Evolutionary conservation across 1,284 basidiomycete species (phyloP), one percentile per base, ranked within the genome.

Genomic region (Afroboletus lepidellus): DNA sequence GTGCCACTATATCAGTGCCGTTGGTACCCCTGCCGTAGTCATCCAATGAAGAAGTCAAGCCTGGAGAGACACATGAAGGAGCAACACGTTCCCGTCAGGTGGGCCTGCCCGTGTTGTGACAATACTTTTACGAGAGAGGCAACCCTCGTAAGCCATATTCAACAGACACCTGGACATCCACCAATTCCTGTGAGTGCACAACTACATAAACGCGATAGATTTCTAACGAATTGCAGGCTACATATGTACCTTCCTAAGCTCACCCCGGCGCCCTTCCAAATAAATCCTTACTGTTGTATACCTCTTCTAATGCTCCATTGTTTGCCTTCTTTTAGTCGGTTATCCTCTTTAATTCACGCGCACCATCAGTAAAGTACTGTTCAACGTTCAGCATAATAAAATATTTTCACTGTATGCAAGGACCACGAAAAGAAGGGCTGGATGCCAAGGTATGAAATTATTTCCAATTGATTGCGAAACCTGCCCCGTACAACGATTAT

Each of bases 51-150:
- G 33, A 53, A 13, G 33, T 8, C 56, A 0, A 52, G 56, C 15
- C 48, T 62, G 1, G 53, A 54, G 15, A 41, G 63, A 0, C 60
- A 62, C 8, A 3, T 48, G 3, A 43, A 15, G 1, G 60, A 64
- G 5, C 53, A 45, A 1, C 60, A 62, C 20, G 2, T 62, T 13
- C 30, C 38, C 0, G 37, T 21, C 1, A 51, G 3, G 8, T 62
- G 60, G 60, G 38, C 44, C 0, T 62, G 63, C 20, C 52, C 47
- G 1, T 3, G 0, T 2, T 65, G 61, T 18, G 0, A 0, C 4
- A 5, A 8, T 1, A 32, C 13, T 2, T 51, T 60, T 41, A 47
- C 59, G 6, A 57, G 60, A 41, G 44, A 54, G 0, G 1, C 3
- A 0, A 53, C 56, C 2, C 34, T 61, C 33, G 1, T 0, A 8